phyloP scores from a whole-genome alignment of 352 stramenopile species.

The Phytophthora parvispora region DNA sequence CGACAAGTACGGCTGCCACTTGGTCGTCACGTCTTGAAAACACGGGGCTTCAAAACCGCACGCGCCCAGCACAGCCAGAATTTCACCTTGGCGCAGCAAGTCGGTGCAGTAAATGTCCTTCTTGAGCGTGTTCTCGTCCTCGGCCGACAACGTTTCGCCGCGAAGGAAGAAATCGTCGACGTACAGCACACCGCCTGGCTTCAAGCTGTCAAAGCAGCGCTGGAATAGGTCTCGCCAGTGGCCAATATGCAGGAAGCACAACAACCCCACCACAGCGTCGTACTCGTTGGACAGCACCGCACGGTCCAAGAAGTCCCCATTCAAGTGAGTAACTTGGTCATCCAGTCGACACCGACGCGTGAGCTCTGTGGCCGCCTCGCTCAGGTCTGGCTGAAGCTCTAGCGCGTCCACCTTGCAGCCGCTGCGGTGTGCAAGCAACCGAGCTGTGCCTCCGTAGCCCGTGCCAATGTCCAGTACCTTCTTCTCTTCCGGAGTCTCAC shows the following conservation, averaged over 20 bases:
- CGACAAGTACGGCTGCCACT: slow-evolving; percentile 74
- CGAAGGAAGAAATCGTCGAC: slow-evolving; percentile 84
- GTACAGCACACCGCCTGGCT: slow-evolving; percentile 74
- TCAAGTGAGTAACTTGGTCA: slow-evolving; percentile 59
- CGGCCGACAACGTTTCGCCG: slow-evolving; percentile 45
- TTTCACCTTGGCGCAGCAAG: slow-evolving; percentile 51
- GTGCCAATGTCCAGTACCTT: slow-evolving; percentile 91
- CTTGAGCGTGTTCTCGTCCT: slow-evolving; percentile 56
- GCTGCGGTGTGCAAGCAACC: slow-evolving; percentile 81
- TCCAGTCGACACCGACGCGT: slow-evolving; percentile 66
- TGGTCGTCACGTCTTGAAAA: slow-evolving; percentile 71
- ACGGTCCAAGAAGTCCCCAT: slow-evolving; percentile 71
- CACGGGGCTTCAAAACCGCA: slow-evolving; percentile 66
- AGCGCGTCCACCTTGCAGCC: slow-evolving; percentile 74
- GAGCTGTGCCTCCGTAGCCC: slow-evolving; percentile 90
- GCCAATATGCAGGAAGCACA: slow-evolving; percentile 87
- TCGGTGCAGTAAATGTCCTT: slow-evolving; percentile 75
- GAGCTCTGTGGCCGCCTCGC: slow-evolving; percentile 62
- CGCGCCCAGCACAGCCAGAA: slow-evolving; percentile 44
- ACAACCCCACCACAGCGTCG: slow-evolving; percentile 70
- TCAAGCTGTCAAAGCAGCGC: slow-evolving; percentile 64
- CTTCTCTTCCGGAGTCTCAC: slow-evolving; percentile 8
- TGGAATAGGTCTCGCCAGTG: slow-evolving; percentile 70
- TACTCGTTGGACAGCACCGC: slow-evolving; percentile 40
- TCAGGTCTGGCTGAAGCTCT: slow-evolving; percentile 86